phyloP scores from a whole-genome alignment of 176 grass and related monocot genomes.

The Saccharum spontaneum region DNA sequence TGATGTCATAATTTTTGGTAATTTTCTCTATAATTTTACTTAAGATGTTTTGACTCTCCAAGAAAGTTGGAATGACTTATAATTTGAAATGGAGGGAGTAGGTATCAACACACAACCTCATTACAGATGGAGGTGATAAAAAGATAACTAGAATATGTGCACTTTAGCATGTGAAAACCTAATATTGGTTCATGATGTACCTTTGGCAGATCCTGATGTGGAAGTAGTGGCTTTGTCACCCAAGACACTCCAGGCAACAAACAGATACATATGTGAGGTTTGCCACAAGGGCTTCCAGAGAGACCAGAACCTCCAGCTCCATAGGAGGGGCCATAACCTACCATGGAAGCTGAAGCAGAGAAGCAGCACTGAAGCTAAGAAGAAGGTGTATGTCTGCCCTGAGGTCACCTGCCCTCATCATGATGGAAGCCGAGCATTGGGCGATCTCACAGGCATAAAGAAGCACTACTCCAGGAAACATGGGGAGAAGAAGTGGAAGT shows the following conservation, averaged over 20 bases:
- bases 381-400: constrained; percentile 60
- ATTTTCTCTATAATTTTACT: no score
- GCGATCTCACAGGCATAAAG: constrained; percentile 65
- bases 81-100: neutral
- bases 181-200: constrained; percentile 20
- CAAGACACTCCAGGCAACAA: constrained; percentile 57
- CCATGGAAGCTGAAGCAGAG: constrained; percentile 77
- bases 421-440: constrained; percentile 50
- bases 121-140: constrained; percentile 2
- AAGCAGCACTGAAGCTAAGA: constrained; percentile 56
- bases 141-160: neutral
- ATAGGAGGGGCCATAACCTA: constrained; percentile 68
- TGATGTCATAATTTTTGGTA: no score
- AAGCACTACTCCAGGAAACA: constrained; percentile 71
- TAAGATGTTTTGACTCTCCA: no score
- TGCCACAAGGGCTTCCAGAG: constrained; percentile 72
- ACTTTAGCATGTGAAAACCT: neutral
- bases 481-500: constrained; percentile 83
- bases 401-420: constrained; percentile 62
- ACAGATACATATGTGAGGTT: constrained; percentile 63
- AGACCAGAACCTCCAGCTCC: constrained; percentile 74
- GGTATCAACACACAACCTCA: neutral
- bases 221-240: constrained; percentile 67
- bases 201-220: constrained; percentile 51
- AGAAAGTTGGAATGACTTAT: no score